phyloP scores from a whole-genome alignment of 2,329 filamentous ascomycete species.

The Sarocladium kiliense region DNA sequence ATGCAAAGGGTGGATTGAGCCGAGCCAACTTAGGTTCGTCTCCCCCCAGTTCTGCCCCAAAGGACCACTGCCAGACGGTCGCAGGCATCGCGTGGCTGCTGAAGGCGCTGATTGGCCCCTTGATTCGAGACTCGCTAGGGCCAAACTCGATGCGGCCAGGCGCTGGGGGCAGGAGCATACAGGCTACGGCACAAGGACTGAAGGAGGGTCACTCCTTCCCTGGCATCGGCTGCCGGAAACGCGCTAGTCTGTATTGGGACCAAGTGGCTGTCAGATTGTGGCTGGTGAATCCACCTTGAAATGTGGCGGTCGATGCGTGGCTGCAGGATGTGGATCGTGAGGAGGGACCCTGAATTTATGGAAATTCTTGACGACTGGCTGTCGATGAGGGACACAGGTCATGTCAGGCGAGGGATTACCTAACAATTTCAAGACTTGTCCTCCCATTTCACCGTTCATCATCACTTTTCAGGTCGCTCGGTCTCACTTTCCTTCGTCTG shows the following conservation, averaged over 20 bases:
- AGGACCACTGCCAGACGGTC: background rate
- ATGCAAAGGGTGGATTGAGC: slow-evolving; percentile 9
- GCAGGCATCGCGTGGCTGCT: slow-evolving; percentile 3
- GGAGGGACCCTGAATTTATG: slow-evolving; percentile 7
- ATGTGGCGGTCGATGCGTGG: background rate
- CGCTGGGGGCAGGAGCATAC: slow-evolving; percentile 1
- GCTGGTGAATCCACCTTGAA: background rate
- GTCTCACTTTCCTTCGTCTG: background rate
- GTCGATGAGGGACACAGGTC: background rate
- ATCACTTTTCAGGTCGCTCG: background rate
- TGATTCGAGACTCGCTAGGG: slow-evolving; percentile 3
- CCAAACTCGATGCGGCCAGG: slow-evolving; percentile 5
- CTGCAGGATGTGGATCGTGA: slow-evolving; percentile 5
- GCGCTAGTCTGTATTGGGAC: background rate
- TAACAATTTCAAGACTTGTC: background rate
- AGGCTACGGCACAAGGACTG: slow-evolving; percentile 1
- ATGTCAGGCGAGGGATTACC: background rate
- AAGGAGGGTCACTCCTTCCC: slow-evolving; percentile 1
- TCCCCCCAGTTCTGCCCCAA: slow-evolving; percentile 1
- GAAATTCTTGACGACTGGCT: slow-evolving; percentile 1
- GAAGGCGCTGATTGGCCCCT: background rate
- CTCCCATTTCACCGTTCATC: background rate
- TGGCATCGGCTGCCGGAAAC: background rate
- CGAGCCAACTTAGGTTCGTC: background rate
- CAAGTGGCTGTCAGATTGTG: background rate